Evolutionary conservation across 176 grass and related monocot species (phyloP), one percentile per base, ranked within the genome.

Genomic region (Tillandsia leiboldiana): DNA sequence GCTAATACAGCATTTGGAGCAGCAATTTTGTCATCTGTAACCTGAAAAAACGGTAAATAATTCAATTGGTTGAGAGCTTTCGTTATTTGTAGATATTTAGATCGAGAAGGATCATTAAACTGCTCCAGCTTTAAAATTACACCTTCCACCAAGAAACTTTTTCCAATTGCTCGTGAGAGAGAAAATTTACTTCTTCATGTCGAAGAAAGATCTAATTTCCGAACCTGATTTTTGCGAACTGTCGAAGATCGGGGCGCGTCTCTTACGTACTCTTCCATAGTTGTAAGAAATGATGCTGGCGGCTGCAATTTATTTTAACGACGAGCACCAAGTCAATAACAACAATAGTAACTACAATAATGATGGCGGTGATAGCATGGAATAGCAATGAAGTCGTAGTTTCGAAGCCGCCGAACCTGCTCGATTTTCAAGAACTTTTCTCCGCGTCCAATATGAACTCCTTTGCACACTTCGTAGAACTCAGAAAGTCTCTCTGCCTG

Each of bases 221-320:
- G 63, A 48, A 91, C 89, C 89, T 91, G 84, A 54, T 87, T 78
- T 79, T 71, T 91, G 29, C 72, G 72, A 77, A 66, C 57, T 18
- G 81, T 80, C 70, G 89, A 90, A 80, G 72, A 71, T 79, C 88
- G 71, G 26, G 86, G 94, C 49, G 89, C 84, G 72, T 97, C 85
- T 83, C 68, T 92, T 14, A 97, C 82, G 56, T 97, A 97, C 75
- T 97, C 89, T 76, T 97, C 89, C 94, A 97, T 97, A 48, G 82
- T 62, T 68, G 72, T 78, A 26, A 97, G 68, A 82, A 97, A 97
- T 7, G 94, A 97, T 17, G 86, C 77, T 14, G 89, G 89, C 1
- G 94, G 89, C 94, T 97, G 89, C 77, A 85, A 33, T 26, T 53
- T 64, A 79, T 28, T 67, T 56, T 53, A 66, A 66, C 63, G 70